Base-by-base conservation (phyloP, 176 grass and related monocot species). In the Microstegium vimineum region DNA sequence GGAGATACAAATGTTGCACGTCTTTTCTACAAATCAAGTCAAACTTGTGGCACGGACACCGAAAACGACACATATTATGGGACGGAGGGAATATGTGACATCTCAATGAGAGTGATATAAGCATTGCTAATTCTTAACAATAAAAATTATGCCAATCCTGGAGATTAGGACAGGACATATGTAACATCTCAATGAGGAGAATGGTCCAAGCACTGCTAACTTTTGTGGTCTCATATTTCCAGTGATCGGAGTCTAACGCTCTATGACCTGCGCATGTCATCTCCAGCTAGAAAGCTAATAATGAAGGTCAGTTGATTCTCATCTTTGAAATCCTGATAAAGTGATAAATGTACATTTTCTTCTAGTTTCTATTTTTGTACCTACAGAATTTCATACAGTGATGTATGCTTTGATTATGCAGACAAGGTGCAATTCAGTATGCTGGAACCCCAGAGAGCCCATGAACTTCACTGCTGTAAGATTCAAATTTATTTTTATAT, bases 381-480 rank as follows among this genome's bases (percentile, higher is more conserved):
- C 36, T 57, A 43, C 38, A 28, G 62, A 75, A 14, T 34, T 79
- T 28, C 33, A 0, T 31, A 59, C 41, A 89, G 8, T 5, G 36
- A 87, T 77, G 16, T 81, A 42, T 65, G 27, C 4, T 86, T 86
- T 93, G 2, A 45, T 82, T 70, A 69, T 86, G 75, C 87, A 98
- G 95, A 98, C 92, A 84, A 98, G 90, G 80, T 93, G 86, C 73
- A 98, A 98, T 71, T 88, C 92, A 49, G 67, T 95, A 88, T 91
- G 95, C 81, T 98, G 92, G 92, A 98, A 98, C 41, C 92, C 95
- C 14, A 95, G 94, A 89, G 95, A 98, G 59, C 95, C 95, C 45
- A 93, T 98, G 91, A 98, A 98, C 72, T 95, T 98, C 63, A 95
- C 95, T 87, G 95, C 86, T 59, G 95, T 98, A 98, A 87, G 91